phyloP scores from a whole-genome alignment of 495 filamentous ascomycete genomes.

The Parathielavia appendiculata region DNA sequence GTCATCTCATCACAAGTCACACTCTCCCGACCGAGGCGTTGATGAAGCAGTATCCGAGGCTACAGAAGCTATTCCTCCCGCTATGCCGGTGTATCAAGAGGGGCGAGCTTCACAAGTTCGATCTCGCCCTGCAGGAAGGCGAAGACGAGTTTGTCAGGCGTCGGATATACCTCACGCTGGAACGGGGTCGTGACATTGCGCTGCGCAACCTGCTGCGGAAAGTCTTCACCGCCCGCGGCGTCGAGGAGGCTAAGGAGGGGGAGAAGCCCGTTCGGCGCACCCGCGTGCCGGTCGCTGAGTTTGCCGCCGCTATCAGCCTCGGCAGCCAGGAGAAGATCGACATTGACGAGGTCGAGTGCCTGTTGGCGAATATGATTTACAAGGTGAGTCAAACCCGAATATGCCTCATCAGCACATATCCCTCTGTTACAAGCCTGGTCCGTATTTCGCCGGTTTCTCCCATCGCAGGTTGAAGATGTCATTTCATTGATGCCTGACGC shows the following conservation, averaged over 20 bases:
- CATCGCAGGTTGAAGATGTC: not conserved
- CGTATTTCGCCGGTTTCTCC: no score
- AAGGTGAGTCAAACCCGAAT: constrained; percentile 58
- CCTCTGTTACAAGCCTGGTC: not conserved
- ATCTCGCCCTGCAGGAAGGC: constrained; percentile 69
- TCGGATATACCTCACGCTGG: constrained; percentile 92
- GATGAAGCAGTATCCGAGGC: constrained; percentile 67
- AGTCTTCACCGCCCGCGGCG: constrained; percentile 77
- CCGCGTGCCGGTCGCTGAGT: constrained; percentile 74
- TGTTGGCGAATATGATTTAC: constrained; percentile 92
- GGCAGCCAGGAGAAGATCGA: constrained; percentile 63
- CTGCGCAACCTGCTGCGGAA: constrained; percentile 85
- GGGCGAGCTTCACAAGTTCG: constrained; percentile 80
- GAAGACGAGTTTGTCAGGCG: constrained; percentile 87
- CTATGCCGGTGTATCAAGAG: constrained; percentile 69
- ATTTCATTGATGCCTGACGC: constrained; percentile 8
- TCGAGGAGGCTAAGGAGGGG: constrained; percentile 63
- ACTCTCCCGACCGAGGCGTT: constrained; percentile 68
- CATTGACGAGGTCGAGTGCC: constrained; percentile 89
- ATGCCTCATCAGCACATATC: not conserved
- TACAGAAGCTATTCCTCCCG: constrained; percentile 72
- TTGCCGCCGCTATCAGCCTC: constrained; percentile 56
- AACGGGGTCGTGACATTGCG: constrained; percentile 85
- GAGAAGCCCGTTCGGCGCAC: constrained; percentile 58
- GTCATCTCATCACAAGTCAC: constrained; percentile 80